Percentiles rank a stretch among this genome's conserved stretches.
Conservation (phyloP, 441 rosid species). For the Sinapis alba region DNA sequence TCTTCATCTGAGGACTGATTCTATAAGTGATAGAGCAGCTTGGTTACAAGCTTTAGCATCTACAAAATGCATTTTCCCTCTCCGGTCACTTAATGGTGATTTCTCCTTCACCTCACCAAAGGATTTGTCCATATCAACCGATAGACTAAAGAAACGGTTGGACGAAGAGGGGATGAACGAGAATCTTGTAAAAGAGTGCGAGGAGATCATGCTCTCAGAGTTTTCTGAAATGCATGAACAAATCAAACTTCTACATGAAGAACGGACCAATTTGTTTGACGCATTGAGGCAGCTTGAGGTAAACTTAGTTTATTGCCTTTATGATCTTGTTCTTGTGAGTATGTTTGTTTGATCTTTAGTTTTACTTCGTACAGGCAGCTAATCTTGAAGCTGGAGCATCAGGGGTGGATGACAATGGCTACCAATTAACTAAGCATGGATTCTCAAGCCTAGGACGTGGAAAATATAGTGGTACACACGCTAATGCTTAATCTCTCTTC, state of each 20-base stretch:
- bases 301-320: slow-evolving; percentile 17
- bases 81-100: slow-evolving; percentile 57
- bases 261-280: slow-evolving; percentile 70
- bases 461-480: slow-evolving; percentile 69
- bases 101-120: slow-evolving; percentile 52
- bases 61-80: slow-evolving; percentile 59
- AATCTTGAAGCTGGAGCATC: slow-evolving; percentile 71
- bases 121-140: slow-evolving; percentile 66
- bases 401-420: slow-evolving; percentile 63
- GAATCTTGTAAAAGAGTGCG: slow-evolving; percentile 76
- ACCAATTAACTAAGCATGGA: slow-evolving; percentile 66
- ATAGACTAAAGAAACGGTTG: slow-evolving; percentile 65
- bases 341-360: not conserved
- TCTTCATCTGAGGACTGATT: slow-evolving; percentile 83
- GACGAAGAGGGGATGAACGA: slow-evolving; percentile 63
- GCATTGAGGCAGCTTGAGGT: slow-evolving; percentile 91
- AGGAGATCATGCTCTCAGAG: slow-evolving; percentile 81
- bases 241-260: slow-evolving; percentile 64
- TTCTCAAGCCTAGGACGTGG: slow-evolving; percentile 63
- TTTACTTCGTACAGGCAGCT: slow-evolving; percentile 56
- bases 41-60: slow-evolving; percentile 86
- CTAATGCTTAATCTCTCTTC: slow-evolving; percentile 20
- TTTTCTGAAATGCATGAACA: slow-evolving; percentile 67
- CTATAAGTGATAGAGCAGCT: slow-evolving; percentile 72
- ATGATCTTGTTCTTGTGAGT: not conserved